Evolutionary conservation across 306 rosid genomes (phyloP).

Genomic region (Crataegus laevigata): DNA sequence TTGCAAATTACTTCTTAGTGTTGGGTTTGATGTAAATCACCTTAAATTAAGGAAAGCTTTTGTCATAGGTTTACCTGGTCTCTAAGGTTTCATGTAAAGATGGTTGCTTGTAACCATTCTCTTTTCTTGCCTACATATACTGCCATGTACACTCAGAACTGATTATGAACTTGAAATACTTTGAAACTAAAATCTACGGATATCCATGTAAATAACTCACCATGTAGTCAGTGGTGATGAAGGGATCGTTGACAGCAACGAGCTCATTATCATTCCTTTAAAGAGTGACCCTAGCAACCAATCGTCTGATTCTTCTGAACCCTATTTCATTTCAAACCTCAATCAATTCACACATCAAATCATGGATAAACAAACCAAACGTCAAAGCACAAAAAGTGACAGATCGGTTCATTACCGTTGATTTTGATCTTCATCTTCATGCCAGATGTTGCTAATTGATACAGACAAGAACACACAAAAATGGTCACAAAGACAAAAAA

Average conservation of each 20-base stretch:
- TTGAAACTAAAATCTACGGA: no score
- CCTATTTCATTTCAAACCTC: slow-evolving; percentile 25
- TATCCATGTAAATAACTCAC: slow-evolving; percentile 14
- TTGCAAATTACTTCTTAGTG: no score
- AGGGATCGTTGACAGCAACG: slow-evolving; percentile 84
- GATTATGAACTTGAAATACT: no score
- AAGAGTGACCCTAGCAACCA: slow-evolving; percentile 94
- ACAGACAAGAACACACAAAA: neutral
- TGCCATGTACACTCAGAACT: no score
- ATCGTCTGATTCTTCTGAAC: slow-evolving; percentile 91
- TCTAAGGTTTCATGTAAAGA: no score
- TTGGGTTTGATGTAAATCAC: no score
- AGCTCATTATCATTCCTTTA: slow-evolving; percentile 82
- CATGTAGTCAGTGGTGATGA: slow-evolving; percentile 86
- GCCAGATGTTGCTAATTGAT: slow-evolving; percentile 34
- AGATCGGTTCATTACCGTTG: slow-evolving; percentile 45
- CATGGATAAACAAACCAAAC: neutral
- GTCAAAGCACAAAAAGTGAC: no score
- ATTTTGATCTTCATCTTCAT: slow-evolving; percentile 86
- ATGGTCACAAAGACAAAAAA: neutral
- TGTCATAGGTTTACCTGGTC: no score
- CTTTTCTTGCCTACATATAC: no score
- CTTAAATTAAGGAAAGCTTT: no score
- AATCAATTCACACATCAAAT: neutral
- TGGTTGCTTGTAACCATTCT: no score